Evolutionary conservation across 169 alveolate genomes (phyloP).

Genomic region (Plasmodium ovale): DNA sequence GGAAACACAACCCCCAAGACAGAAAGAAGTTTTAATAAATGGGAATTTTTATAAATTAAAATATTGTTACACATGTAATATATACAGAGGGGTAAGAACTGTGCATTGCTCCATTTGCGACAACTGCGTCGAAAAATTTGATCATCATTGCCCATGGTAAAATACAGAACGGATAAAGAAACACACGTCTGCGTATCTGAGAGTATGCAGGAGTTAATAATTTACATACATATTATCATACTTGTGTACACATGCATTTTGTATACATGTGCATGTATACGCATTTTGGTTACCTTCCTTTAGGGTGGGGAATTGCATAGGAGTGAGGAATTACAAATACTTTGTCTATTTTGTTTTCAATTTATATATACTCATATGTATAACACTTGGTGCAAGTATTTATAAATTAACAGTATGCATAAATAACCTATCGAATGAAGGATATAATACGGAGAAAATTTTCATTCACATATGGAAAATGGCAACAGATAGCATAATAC

Average conservation of each 20-base stretch:
- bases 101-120: conserved; percentile 94
- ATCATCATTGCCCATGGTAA: conserved; percentile 95
- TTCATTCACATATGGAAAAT: conserved; percentile 71
- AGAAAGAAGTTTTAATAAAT: conserved; percentile 79
- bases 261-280: not conserved
- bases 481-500: conserved; percentile 70
- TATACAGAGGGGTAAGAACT: conserved; percentile 90
- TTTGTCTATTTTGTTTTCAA: conserved; percentile 80
- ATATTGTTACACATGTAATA: conserved; percentile 89
- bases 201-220: too few species aligned
- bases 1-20: conserved; percentile 82
- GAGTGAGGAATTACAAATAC: conserved; percentile 90
- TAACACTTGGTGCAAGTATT: conserved; percentile 67
- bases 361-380: conserved; percentile 70
- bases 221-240: not conserved
- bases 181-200: too few species aligned
- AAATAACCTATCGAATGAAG: conserved; percentile 31
- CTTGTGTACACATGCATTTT: not conserved
- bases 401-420: conserved; percentile 76
- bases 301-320: conserved; percentile 91
- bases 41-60: conserved; percentile 86
- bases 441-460: conserved; percentile 41
- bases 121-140: conserved; percentile 93
- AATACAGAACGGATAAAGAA: not conserved
- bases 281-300: not conserved